A percentile compares a stretch with the other conserved stretches of the same genome.
Evolutionary conservation across 2,329 filamentous ascomycete species (phyloP).

Genomic region (Trichoderma koningii): DNA sequence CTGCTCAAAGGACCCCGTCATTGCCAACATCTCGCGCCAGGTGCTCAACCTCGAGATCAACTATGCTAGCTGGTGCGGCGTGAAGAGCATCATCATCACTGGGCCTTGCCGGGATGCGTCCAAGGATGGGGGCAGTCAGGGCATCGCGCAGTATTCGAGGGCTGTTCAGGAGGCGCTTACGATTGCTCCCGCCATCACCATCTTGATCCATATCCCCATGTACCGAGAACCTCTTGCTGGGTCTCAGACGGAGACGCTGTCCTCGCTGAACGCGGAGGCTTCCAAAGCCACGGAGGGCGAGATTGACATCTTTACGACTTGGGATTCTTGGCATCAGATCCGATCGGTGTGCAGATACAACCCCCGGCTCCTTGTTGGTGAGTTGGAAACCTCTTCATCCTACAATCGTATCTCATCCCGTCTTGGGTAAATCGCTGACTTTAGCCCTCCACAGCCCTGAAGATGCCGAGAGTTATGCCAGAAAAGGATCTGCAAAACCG

Average conservation of each 20-base stretch:
- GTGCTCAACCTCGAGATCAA: constrained; percentile 88
- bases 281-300: constrained; percentile 45
- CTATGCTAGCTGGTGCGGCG: constrained; percentile 93
- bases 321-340: constrained; percentile 94
- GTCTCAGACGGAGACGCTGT: constrained; percentile 55
- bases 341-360: constrained; percentile 85
- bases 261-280: constrained; percentile 42
- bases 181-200: constrained; percentile 72
- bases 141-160: constrained; percentile 76
- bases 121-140: constrained; percentile 51
- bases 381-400: constrained; percentile 40
- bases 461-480: constrained; percentile 60
- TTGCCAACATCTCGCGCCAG: constrained; percentile 85
- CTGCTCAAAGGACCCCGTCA: constrained; percentile 76
- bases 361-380: constrained; percentile 79
- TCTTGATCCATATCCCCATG: constrained; percentile 83
- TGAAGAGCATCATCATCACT: constrained; percentile 78
- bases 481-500: constrained; percentile 62
- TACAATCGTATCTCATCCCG: neutral
- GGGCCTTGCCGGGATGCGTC: constrained; percentile 70
- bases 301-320: constrained; percentile 73
- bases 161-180: constrained; percentile 78
- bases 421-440: neutral
- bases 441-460: constrained; percentile 49
- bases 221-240: constrained; percentile 68